Evolutionary conservation across 305 asterid species (phyloP).

Genomic region (Fraxinus sp.): DNA sequence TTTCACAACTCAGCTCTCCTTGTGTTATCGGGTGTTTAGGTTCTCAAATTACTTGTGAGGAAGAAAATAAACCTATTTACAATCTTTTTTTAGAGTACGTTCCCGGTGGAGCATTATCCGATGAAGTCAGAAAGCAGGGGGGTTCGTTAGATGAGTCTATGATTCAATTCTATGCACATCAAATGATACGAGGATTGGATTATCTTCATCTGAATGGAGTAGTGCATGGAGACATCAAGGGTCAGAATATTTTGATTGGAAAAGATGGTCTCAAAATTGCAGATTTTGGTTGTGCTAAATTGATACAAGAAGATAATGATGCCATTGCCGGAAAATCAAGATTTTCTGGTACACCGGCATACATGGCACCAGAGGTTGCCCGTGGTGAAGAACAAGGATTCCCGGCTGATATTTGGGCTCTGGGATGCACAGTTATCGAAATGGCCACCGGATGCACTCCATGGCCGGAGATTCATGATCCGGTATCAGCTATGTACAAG

Average conservation of each 20-base stretch:
- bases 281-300: conserved; percentile 43
- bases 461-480: conserved; percentile 68
- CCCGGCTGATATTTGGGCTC: conserved; percentile 74
- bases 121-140: conserved; percentile 34
- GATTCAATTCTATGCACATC: conserved; percentile 25
- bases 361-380: conserved; percentile 92
- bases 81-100: conserved; percentile 46
- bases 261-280: conserved; percentile 39
- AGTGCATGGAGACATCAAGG: conserved; percentile 48
- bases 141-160: conserved; percentile 27
- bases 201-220: conserved; percentile 37
- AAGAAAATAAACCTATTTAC: conserved; percentile 11
- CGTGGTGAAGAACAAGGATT: conserved; percentile 72
- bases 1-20: conserved; percentile 62
- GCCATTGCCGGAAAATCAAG: not conserved
- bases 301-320: conserved; percentile 6
- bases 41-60: conserved; percentile 40
- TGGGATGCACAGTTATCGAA: conserved; percentile 80
- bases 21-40: conserved; percentile 58
- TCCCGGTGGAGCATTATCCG: conserved; percentile 41
- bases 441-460: conserved; percentile 81
- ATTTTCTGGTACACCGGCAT: conserved; percentile 75
- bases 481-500: conserved; percentile 62
- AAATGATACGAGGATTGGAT: conserved; percentile 35
- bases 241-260: conserved; percentile 36